Base-by-base conservation (phyloP, 164 flowering plant species). In the Vitis amurensis region DNA sequence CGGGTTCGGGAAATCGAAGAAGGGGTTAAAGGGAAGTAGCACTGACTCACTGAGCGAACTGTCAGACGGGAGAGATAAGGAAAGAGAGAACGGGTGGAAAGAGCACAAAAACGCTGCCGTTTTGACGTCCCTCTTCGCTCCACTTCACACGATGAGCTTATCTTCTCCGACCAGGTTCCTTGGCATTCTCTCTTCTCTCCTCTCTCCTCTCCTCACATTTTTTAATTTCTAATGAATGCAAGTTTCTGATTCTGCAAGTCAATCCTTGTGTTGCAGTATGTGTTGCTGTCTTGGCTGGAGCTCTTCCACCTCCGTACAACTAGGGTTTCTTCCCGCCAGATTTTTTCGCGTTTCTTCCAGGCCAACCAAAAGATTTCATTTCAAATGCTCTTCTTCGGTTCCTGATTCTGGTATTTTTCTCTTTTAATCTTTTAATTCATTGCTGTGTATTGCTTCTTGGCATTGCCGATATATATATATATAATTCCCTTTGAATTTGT, bases 211-310 rank as follows among this genome's bases (percentile, higher is more conserved):
- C 27, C 27, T 23, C 27, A 23, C 27, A 1, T 23, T 23, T 23
- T 23, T 31, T 2, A 31, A 6, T 31, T 31, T 4, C 44, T 2
- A 31, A 31, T 31, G 44, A 31, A 31, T 31, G 2, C 44, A 31
- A 31, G 5, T n/a, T 9, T 19, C 16, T n/a, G 17, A 17, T 62
- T 63, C 53, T 19, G 64, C 64, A 31, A 53, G 0, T 31, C 6
- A 31, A 31, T 31, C 44, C 44, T 5, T 49, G 44, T 16, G 2
- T 14, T 73, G 73, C 78, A 78, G 79, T 70, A 63, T 67, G 67
- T 76, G 86, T 52, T 69, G 78, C 63, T 82, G 76, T 23, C 70
- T 79, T 19, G 76, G 84, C 56, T 84, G 78, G 81, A 81, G 68
- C 69, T 83, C 84, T 29, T 82, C 83, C 29, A 78, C 76, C 74